Percentiles rank a stretch among this genome's conserved stretches.
Evolutionary conservation across 257 asterid species (phyloP).

Genomic region (Asclepias syriaca): DNA sequence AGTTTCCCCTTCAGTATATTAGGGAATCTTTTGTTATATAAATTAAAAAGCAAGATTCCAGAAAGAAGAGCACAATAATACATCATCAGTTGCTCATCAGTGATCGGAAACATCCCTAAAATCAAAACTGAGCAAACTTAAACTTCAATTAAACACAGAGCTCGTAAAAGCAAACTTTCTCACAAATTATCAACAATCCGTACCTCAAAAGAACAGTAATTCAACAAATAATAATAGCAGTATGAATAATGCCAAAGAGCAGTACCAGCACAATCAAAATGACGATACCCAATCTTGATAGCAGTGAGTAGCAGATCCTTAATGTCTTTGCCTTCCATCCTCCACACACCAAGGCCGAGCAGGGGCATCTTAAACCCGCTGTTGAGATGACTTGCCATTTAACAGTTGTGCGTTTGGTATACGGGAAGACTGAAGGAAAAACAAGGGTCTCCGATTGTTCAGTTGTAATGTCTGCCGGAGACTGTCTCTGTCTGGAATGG

Average conservation of each 20-base stretch:
- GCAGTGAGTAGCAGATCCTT: conserved; percentile 41
- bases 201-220: background rate
- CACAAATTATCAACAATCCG: background rate
- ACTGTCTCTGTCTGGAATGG: background rate
- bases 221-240: background rate
- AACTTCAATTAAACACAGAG: background rate
- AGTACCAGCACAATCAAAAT: conserved; percentile 57
- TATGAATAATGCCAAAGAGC: background rate
- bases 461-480: background rate
- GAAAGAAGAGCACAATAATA: background rate
- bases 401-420: background rate
- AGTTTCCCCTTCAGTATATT: background rate
- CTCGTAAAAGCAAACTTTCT: background rate
- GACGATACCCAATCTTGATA: conserved; percentile 56
- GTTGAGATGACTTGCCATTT: conserved; percentile 34
- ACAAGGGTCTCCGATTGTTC: background rate
- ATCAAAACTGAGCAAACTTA: background rate
- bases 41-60: background rate
- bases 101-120: background rate
- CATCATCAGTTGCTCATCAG: background rate
- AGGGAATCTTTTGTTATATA: background rate
- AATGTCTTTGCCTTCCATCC: conserved; percentile 52
- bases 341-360: conserved; percentile 51
- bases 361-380: conserved; percentile 47
- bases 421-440: background rate